Evolutionary conservation across 352 stramenopile genomes (phyloP).

Genomic region (Pythium myriotylum): DNA sequence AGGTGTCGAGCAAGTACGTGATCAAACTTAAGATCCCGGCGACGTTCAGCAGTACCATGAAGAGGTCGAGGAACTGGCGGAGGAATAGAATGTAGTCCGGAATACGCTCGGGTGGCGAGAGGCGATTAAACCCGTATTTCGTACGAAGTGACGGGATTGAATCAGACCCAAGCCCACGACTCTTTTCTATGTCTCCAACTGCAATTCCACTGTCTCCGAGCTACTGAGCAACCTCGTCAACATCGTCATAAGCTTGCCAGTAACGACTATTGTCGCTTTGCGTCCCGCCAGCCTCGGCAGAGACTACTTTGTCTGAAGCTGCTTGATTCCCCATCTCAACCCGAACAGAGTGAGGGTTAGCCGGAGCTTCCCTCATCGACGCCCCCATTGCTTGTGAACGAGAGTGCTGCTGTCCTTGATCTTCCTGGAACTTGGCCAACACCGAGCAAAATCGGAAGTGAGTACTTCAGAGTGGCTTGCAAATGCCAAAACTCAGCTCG

Average conservation of each 20-base stretch:
- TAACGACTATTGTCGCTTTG: constrained; percentile 27
- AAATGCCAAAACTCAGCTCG: too few species aligned
- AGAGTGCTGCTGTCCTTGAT: neutral
- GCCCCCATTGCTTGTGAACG: neutral
- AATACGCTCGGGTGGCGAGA: constrained; percentile 36
- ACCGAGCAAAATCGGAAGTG: neutral
- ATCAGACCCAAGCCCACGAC: constrained; percentile 22
- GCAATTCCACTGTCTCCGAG: constrained; percentile 31
- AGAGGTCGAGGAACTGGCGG: constrained; percentile 52
- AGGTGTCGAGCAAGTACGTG: constrained; percentile 44
- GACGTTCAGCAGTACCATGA: constrained; percentile 41
- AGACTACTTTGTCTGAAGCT: neutral
- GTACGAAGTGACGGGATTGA: constrained; percentile 23
- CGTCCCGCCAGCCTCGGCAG: neutral
- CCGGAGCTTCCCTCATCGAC: too few species aligned
- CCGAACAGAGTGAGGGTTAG: neutral
- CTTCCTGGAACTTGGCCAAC: neutral
- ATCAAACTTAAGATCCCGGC: constrained; percentile 41
- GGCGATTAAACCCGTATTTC: constrained; percentile 38
- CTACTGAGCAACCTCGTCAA: constrained; percentile 31
- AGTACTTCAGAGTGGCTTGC: neutral
- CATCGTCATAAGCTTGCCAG: constrained; percentile 40
- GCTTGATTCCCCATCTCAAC: neutral
- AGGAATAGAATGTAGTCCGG: constrained; percentile 44
- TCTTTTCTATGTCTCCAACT: constrained; percentile 34